phyloP scores from a whole-genome alignment of 208 protist genomes.

The Leishmania tarentolae region DNA sequence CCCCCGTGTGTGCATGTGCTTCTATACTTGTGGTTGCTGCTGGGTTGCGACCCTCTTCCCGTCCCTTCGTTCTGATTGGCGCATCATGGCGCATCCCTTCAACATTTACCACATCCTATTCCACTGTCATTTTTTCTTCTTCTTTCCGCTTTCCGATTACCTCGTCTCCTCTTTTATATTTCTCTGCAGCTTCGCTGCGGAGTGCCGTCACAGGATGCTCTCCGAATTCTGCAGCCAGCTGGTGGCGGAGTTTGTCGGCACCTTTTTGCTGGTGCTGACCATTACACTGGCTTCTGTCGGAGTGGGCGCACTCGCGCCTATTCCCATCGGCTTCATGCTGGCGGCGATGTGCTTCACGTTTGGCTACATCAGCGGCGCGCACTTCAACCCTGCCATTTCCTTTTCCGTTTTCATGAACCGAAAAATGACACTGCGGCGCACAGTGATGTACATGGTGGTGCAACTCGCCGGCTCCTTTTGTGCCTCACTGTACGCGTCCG shows the following conservation, averaged over 20 bases:
- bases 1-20: background rate
- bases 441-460: conserved; percentile 68
- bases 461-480: conserved; percentile 82
- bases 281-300: conserved; percentile 71
- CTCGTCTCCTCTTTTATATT: background rate
- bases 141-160: background rate
- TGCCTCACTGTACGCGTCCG: conserved; percentile 68
- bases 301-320: conserved; percentile 65
- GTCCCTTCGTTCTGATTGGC: too few relatives aligned
- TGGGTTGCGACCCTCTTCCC: background rate
- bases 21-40: background rate
- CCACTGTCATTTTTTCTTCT: background rate
- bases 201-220: conserved; percentile 31
- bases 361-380: conserved; percentile 90
- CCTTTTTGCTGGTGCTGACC: conserved; percentile 84
- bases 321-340: conserved; percentile 90
- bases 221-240: conserved; percentile 70
- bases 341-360: conserved; percentile 91
- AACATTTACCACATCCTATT: background rate
- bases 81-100: background rate
- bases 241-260: conserved; percentile 85
- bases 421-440: conserved; percentile 65
- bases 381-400: conserved; percentile 94
- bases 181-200: background rate
- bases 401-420: conserved; percentile 88